These are phyloP conservation scores for Septoria linicola DNA, from an alignment of 2,329 filamentous ascomycete genomes.

Conservation along the genomic window DNA sequence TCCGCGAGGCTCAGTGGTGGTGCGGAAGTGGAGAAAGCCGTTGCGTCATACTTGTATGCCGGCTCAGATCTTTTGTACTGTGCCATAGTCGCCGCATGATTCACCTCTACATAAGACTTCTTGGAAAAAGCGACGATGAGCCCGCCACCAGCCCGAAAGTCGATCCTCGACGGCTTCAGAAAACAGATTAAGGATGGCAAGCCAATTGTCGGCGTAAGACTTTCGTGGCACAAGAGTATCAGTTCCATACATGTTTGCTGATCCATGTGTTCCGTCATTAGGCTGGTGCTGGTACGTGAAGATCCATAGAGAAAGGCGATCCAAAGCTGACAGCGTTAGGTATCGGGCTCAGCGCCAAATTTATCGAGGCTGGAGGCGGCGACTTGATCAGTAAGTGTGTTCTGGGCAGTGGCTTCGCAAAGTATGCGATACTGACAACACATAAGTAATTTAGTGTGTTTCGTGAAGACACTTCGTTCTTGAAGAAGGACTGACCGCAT, in stretches of 20 bases:
- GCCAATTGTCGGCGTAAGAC: conserved; percentile 56
- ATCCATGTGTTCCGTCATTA: too few relatives aligned
- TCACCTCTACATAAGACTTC: background rate
- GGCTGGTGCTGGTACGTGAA: conserved; percentile 58
- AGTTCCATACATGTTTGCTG: too few relatives aligned
- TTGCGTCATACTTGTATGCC: background rate
- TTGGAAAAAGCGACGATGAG: conserved; percentile 45
- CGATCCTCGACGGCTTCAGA: conserved; percentile 57
- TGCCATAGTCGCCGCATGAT: background rate
- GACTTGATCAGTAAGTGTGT: conserved; percentile 59
- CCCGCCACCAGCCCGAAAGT: conserved; percentile 56
- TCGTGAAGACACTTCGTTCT: too few relatives aligned
- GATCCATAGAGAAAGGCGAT: background rate
- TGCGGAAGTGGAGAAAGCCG: background rate
- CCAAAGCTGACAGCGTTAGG: conserved; percentile 42
- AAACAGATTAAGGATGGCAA: conserved; percentile 55
- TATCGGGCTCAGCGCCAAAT: conserved; percentile 69
- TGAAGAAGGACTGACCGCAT: too few relatives aligned
- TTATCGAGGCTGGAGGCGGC: conserved; percentile 65
- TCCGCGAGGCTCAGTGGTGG: background rate
- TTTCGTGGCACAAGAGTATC: too few relatives aligned
- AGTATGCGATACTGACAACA: too few relatives aligned
- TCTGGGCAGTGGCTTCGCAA: too few relatives aligned
- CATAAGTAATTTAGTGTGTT: conserved; percentile 21
- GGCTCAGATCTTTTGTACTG: background rate